Evolutionary conservation across 2,329 filamentous ascomycete species (phyloP), one percentile per base, ranked within the genome.

Genomic region (Pleoardoris graminearum): DNA sequence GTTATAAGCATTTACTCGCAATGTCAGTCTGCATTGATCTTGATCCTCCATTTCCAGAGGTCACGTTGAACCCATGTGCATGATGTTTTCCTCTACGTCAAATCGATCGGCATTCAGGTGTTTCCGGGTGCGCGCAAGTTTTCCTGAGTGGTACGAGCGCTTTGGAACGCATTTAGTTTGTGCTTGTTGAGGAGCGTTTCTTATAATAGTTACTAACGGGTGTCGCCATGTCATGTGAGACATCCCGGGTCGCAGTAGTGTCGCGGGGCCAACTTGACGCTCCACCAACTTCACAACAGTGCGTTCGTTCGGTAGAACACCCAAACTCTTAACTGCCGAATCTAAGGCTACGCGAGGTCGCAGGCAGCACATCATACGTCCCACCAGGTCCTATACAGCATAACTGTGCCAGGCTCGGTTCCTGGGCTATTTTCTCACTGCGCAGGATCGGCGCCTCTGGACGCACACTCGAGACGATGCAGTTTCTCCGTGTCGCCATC

Each of bases 341-440:
- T 16, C 49, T 67, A 67, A 66, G 57, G 59, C 60, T 49, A 59
- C 55, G 45, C 65, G 62, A 67, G 58, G 69, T 70, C 62, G 58
- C 66, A 68, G 57, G 48, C 61, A 51, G 68, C 50, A 58, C 63
- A 70, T 71, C 68, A 71, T 57, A 70, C 67, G 64, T 66, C 61
- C 61, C 62, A 68, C 60, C 58, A 65, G 44, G 50, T 62, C 51
- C 51, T 46, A 66, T 56, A 63, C 29, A 51, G 68, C 69, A 68
- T 72, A 55, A 43, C 53, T 65, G 65, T 64, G 61, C 62, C 67
- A 53, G 14, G 53, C 42, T 57, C 49, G 48, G 37, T 52, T 58
- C 61, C 60, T 58, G 57, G 57, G 57, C 65, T 62, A 64, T 48
- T 62, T 60, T 58, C 48, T 44, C 21, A 29, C 25, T 49, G 55